Percentiles rank a stretch among this genome's conserved stretches.
These are phyloP conservation scores for apple (Malus domestica) DNA, from an alignment of 306 rosid genomes.

Conservation along the genomic window ASM211411v1 NC_041803.1:9759001-9759500, in stretches of 20 bases:
- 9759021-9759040: conserved; percentile 85
- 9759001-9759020: conserved; percentile 64
- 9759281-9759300: conserved; percentile 72
- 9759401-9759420: conserved; percentile 79
- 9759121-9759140: conserved; percentile 45
- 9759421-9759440: conserved; percentile 97
- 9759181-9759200: conserved; percentile 66
- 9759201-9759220: conserved; percentile 84
- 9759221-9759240: conserved; percentile 68
- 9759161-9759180: conserved; percentile 91
- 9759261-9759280: conserved; percentile 52
- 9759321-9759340: conserved; percentile 73
- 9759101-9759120: conserved; percentile 59
- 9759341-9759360: conserved; percentile 94
- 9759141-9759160: conserved; percentile 64
- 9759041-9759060: conserved; percentile 97
- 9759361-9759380: conserved; percentile 82
- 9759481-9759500: conserved; percentile 67
- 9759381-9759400: conserved; percentile 88
- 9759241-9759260: conserved; percentile 36
- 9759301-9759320: conserved; percentile 50
- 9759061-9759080: conserved; percentile 73
- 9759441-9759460: conserved; percentile 83
- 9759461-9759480: conserved; percentile 76
- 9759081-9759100: conserved; percentile 59